A percentile compares a stretch with the other conserved stretches of the same genome.
These are phyloP conservation scores for Fusarium mundagurra DNA, from an alignment of 2,329 filamentous ascomycete species.

Conservation along the genomic window DNA sequence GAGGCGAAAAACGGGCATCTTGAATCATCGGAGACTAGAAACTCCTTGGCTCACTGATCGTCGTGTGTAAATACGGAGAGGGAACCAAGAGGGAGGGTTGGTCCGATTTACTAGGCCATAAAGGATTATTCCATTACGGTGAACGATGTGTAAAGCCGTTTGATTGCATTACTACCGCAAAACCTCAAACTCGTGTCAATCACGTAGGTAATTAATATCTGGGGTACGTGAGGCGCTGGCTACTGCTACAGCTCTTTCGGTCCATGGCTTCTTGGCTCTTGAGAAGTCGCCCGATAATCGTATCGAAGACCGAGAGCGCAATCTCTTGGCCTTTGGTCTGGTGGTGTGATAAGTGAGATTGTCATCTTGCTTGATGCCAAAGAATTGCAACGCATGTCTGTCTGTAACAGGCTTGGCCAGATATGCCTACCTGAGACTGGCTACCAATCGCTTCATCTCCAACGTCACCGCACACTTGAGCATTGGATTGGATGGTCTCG, in stretches of 20 bases:
- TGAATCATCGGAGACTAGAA: conserved; percentile 21
- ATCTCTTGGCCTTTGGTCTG: neutral
- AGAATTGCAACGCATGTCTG: conserved; percentile 5
- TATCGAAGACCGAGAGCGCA: neutral
- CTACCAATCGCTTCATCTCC: neutral
- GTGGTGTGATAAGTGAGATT: neutral
- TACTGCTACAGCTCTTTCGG: neutral
- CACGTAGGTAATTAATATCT: neutral
- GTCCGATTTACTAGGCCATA: conserved; percentile 3
- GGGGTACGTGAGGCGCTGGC: conserved; percentile 32
- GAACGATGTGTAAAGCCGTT: conserved; percentile 32
- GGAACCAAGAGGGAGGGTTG: conserved; percentile 5
- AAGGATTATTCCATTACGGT: conserved; percentile 30
- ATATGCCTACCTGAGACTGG: neutral
- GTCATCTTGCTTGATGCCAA: neutral
- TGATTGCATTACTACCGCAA: conserved; percentile 34
- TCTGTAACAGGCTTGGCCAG: conserved; percentile 27
- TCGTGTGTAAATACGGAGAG: conserved; percentile 24
- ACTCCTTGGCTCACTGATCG: conserved; percentile 18
- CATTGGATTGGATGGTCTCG: neutral
- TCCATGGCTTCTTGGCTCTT: neutral
- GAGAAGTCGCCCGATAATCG: neutral
- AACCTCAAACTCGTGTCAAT: neutral
- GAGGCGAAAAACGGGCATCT: conserved; percentile 6
- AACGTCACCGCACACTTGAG: neutral